Base-by-base conservation (phyloP, 495 filamentous ascomycete species). In the Wilcoxina mikolae region DNA sequence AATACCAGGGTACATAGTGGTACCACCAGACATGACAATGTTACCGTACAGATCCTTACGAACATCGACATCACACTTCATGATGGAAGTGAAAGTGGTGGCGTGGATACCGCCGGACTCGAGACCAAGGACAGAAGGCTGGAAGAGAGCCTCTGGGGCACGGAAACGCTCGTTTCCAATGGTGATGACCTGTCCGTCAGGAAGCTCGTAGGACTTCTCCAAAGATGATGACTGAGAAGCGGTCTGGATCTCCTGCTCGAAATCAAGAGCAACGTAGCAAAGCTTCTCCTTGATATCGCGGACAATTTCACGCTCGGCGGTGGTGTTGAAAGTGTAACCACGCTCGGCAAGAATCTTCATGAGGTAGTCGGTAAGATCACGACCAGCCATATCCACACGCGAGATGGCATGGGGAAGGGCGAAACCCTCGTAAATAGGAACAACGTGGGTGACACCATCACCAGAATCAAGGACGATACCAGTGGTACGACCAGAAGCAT, bases 191-290 rank as follows among this genome's bases (percentile, higher is more conserved):
- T 98, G 91, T 60, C 91, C 91, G 66, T 98, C 91, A 64, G 91
- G 91, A 78, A 98, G 87, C 74, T 98, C 91, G 74, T 98, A 98
- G 43, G 93, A 96, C 81, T 98, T 98, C 84, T 98, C 91, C 72
- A 96, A 76, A 78, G 78, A 88, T 69, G 91, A 96, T 61, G 80
- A 84, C 78, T 98, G 91, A 71, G 87, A 90, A 64, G 91, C 93
- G 64, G 93, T 98, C 82, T 98, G 91, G 72, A 98, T 96, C 77
- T 98, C 91, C 76, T 98, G 91, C 78, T 98, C 91, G 68, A 98
- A 98, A 64, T 99, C 88, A 54, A 84, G 68, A 42, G 93, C 89
- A 18, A 99, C 83, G 61, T 99, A 99, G 47, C 83, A 82, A 43
- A 84, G 78, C 67, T 86, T 83, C 77, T 99, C 91, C 73, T 99